A percentile compares a stretch with the other conserved stretches of the same genome.
Conservation (phyloP, 495 filamentous ascomycete genomes). For the Aspergillus leporis region DNA sequence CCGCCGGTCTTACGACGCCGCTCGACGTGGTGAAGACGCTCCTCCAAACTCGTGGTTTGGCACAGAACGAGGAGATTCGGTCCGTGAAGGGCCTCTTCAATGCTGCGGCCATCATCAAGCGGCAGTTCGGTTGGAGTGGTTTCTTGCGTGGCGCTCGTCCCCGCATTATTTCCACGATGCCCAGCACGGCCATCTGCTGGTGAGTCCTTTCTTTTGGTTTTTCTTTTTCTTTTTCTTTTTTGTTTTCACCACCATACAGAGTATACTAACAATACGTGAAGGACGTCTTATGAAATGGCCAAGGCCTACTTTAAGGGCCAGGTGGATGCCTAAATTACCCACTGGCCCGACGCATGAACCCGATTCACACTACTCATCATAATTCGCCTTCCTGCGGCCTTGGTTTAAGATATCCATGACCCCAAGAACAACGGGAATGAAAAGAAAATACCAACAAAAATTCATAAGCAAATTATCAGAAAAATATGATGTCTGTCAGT, state of each 20-base stretch:
- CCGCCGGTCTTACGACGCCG: conserved; percentile 90
- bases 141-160: conserved; percentile 93
- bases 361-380: conserved; percentile 5
- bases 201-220: conserved; percentile 39
- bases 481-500: background rate
- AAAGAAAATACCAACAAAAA: conserved; percentile 8
- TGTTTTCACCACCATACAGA: background rate
- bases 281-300: conserved; percentile 68
- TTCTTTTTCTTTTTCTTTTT: conserved; percentile 24
- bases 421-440: conserved; percentile 8
- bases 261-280: conserved; percentile 18
- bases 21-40: conserved; percentile 98
- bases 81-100: conserved; percentile 80
- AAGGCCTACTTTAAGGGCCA: conserved; percentile 69
- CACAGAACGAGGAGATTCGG: conserved; percentile 77
- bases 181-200: conserved; percentile 99
- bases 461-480: background rate
- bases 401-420: background rate
- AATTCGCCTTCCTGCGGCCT: conserved; percentile 1
- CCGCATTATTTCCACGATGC: conserved; percentile 93
- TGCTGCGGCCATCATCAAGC: conserved; percentile 79
- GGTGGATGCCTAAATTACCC: conserved; percentile 24
- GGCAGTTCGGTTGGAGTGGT: conserved; percentile 77
- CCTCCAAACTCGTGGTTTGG: conserved; percentile 86
- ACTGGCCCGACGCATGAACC: conserved; percentile 20